Conservation (phyloP, 345 rosid species). For the Lepidium aucheri region DNA sequence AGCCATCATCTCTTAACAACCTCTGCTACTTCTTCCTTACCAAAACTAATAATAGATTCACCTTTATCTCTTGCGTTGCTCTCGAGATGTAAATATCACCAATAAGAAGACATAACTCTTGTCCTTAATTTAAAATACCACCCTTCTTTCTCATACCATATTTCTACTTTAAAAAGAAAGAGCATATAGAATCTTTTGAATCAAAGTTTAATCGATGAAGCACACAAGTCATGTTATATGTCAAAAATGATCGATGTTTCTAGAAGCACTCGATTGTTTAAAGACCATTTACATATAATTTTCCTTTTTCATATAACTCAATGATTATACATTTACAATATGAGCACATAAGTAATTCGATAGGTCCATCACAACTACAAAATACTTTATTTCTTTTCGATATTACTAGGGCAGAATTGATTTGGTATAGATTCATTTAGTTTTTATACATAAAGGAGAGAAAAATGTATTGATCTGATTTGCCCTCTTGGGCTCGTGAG, state of each 20-base stretch:
- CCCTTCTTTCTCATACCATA: conserved; percentile 2
- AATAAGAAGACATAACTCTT: conserved; percentile 16
- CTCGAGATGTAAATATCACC: conserved; percentile 15
- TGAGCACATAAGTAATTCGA: conserved; percentile 17
- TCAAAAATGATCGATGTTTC: conserved; percentile 18
- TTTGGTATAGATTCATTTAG: not conserved
- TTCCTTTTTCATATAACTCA: conserved; percentile 15
- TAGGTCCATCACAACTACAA: conserved; percentile 24
- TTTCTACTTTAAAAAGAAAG: not conserved
- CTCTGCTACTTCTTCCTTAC: conserved; percentile 8
- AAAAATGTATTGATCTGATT: not conserved
- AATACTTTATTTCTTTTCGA: not conserved
- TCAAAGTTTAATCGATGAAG: conserved; percentile 5
- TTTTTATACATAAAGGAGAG: not conserved
- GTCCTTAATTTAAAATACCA: conserved; percentile 1
- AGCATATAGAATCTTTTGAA: conserved; percentile 11
- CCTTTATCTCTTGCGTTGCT: conserved; percentile 10
- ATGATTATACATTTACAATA: conserved; percentile 26
- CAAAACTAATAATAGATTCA: conserved; percentile 2
- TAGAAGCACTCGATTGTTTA: conserved; percentile 28
- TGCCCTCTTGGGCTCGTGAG: conserved; percentile 1
- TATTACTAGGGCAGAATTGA: not conserved
- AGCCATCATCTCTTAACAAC: conserved; percentile 25
- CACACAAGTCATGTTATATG: conserved; percentile 2
- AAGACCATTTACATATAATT: conserved; percentile 4